These are phyloP conservation scores for Platismatia glauca DNA, from an alignment of 495 filamentous ascomycete species.

Conservation along the genomic window DNA sequence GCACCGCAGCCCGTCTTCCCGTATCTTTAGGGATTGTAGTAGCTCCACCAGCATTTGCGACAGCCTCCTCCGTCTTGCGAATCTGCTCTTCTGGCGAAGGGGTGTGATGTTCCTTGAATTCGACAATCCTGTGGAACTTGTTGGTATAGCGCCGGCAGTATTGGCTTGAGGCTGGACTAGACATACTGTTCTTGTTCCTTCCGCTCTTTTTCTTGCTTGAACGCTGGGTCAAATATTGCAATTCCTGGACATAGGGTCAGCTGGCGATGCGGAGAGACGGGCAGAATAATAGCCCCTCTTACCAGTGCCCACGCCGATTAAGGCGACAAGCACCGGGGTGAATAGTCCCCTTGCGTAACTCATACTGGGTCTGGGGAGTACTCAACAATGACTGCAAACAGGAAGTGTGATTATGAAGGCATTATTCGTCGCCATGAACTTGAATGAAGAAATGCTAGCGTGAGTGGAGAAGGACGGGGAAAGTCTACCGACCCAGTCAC, in stretches of 20 bases:
- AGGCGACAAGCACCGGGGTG: constrained; percentile 1
- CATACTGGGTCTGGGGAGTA: not conserved
- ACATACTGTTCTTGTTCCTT: constrained; percentile 11
- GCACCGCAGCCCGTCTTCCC: constrained; percentile 9
- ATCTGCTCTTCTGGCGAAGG: constrained; percentile 9
- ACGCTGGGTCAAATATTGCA: constrained; percentile 14
- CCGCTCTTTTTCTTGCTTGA: constrained; percentile 14
- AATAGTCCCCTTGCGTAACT: constrained; percentile 7
- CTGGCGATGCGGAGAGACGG: not conserved
- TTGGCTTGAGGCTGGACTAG: not conserved
- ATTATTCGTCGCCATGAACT: not conserved
- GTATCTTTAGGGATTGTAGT: constrained; percentile 14
- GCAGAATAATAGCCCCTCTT: not conserved
- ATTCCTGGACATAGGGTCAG: constrained; percentile 3
- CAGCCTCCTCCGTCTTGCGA: constrained; percentile 16
- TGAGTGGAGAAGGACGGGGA: not conserved
- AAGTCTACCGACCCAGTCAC: not conserved
- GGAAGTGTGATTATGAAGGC: not conserved
- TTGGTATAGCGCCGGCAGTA: not conserved
- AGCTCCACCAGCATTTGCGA: constrained; percentile 18
- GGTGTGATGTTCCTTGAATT: constrained; percentile 5
- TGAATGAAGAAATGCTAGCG: not conserved
- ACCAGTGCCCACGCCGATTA: constrained; percentile 11
- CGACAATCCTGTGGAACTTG: not conserved
- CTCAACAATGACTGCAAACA: not conserved